These are phyloP conservation scores for Colletotrichum kahawae DNA, from an alignment of 2,329 filamentous ascomycete genomes.

Conservation along the genomic window DNA sequence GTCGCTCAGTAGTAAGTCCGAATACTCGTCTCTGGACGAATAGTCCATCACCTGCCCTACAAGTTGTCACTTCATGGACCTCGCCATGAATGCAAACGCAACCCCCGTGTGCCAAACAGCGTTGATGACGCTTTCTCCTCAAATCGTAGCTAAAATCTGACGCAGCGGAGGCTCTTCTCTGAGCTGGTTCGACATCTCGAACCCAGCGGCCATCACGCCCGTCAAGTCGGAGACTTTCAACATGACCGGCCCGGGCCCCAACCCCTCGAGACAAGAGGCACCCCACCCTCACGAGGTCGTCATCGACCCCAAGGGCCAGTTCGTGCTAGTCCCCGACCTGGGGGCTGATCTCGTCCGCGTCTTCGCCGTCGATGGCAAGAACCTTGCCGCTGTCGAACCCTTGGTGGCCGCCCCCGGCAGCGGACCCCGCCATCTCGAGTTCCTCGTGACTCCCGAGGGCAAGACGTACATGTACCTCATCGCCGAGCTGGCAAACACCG, in stretches of 20 bases:
- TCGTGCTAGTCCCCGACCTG: slow-evolving; percentile 69
- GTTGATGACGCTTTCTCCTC: background rate
- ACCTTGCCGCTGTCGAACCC: slow-evolving; percentile 44
- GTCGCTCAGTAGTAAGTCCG: slow-evolving; percentile 52
- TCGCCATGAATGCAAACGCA: background rate
- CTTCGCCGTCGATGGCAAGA: slow-evolving; percentile 57
- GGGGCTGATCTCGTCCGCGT: slow-evolving; percentile 66
- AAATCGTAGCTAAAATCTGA: background rate
- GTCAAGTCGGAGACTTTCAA: slow-evolving; percentile 45
- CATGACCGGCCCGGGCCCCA: slow-evolving; percentile 40
- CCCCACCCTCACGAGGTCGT: slow-evolving; percentile 70
- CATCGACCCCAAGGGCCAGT: slow-evolving; percentile 68
- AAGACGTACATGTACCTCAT: slow-evolving; percentile 64
- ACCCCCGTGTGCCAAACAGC: background rate
- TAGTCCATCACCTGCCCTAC: too few relatives aligned
- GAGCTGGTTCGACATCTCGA: slow-evolving; percentile 48
- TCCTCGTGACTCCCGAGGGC: slow-evolving; percentile 45
- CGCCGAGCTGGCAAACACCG: slow-evolving; percentile 63
- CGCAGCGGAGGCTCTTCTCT: slow-evolving; percentile 45
- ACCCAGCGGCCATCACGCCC: slow-evolving; percentile 38
- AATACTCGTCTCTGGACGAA: background rate
- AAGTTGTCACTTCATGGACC: too few relatives aligned
- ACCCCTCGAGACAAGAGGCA: slow-evolving; percentile 55
- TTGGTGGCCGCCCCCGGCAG: slow-evolving; percentile 53
- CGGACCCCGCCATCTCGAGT: slow-evolving; percentile 71